Base-by-base conservation (phyloP, 768 basidiomycete genomes). In the Tricholoma furcatifolium region DNA sequence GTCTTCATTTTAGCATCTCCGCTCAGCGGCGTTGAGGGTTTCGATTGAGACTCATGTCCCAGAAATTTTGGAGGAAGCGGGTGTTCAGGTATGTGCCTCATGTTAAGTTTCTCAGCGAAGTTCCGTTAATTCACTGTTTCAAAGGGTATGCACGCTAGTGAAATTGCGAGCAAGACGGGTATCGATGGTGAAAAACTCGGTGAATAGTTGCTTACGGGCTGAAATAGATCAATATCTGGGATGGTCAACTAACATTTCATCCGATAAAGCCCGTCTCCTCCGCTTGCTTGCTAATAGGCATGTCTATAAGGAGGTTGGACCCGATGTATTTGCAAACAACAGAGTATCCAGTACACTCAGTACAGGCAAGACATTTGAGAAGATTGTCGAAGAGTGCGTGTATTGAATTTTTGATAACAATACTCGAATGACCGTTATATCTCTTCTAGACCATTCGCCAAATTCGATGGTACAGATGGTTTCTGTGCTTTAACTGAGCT, bases 121-220 rank as follows among this genome's bases (percentile, higher is more conserved):
- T 7, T 32, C 23, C 32, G 14, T 3, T 10, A 12, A 14, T 21
- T 4, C 34, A 30, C 31, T 31, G 2, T 2, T 32, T 4, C 9
- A 7, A 53, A 71, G 71, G 74, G 74, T 0, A 50, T 72, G 20
- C 74, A n/a, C n/a, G n/a, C n/a, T n/a, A n/a, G n/a, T n/a, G n/a
- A n/a, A n/a, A n/a, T n/a, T n/a, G n/a, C n/a, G n/a, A n/a, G n/a
- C n/a, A n/a, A n/a, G n/a, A n/a, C n/a, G n/a, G n/a, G n/a, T n/a
- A n/a, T n/a, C n/a, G 65, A 75, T 43, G 54, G 65, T 2, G 45
- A 55, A n/a, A 72, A 72, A 53, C 58, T 76, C 10, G 70, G 75
- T 75, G 41, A 24, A 62, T 38, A 27, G 1, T 40, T 20, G 10
- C 9, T 14, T n/a, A n/a, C n/a, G n/a, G n/a, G 2, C 23, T 4